Conservation (phyloP, 345 rosid species). For the Rhizophora mangle region DNA sequence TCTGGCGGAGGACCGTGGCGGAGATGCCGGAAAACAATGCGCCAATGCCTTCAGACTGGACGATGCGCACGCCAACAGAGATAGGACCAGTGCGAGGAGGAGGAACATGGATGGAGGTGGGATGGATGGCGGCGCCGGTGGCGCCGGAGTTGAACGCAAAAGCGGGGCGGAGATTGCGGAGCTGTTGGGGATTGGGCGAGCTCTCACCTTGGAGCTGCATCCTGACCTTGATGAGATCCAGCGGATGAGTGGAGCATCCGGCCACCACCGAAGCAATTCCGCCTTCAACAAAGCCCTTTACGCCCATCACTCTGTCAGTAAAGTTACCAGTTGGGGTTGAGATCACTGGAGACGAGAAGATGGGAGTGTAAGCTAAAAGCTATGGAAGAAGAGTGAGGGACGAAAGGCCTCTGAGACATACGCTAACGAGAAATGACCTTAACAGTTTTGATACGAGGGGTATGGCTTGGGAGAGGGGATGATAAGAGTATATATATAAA, state of each 20-base stretch:
- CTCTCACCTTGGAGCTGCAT: slow-evolving; percentile 86
- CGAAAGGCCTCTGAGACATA: slow-evolving; percentile 75
- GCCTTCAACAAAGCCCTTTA: slow-evolving; percentile 74
- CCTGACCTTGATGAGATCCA: slow-evolving; percentile 79
- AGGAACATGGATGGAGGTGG: slow-evolving; percentile 22
- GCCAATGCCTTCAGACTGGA: slow-evolving; percentile 50
- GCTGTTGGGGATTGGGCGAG: slow-evolving; percentile 18
- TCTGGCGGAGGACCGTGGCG: slow-evolving; percentile 74
- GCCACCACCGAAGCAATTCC: slow-evolving; percentile 75
- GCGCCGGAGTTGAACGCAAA: slow-evolving; percentile 41
- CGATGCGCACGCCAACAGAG: slow-evolving; percentile 52
- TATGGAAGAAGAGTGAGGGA: slow-evolving; percentile 66
- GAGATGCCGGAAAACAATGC: slow-evolving; percentile 76
- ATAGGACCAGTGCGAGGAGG: slow-evolving; percentile 41
- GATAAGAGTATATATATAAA: no score
- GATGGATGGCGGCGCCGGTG: slow-evolving; percentile 24
- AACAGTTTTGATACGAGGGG: no score
- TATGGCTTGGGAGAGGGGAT: no score
- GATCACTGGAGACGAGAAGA: slow-evolving; percentile 60
- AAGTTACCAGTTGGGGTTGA: slow-evolving; percentile 26
- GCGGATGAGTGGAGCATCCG: slow-evolving; percentile 78
- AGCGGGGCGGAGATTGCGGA: slow-evolving; percentile 45
- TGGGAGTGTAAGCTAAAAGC: slow-evolving; percentile 65
- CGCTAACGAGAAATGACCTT: slow-evolving; percentile 8
- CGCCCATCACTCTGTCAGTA: slow-evolving; percentile 43